phyloP scores from a whole-genome alignment of 179 eudicot species.

The Beta lomatogona region DNA sequence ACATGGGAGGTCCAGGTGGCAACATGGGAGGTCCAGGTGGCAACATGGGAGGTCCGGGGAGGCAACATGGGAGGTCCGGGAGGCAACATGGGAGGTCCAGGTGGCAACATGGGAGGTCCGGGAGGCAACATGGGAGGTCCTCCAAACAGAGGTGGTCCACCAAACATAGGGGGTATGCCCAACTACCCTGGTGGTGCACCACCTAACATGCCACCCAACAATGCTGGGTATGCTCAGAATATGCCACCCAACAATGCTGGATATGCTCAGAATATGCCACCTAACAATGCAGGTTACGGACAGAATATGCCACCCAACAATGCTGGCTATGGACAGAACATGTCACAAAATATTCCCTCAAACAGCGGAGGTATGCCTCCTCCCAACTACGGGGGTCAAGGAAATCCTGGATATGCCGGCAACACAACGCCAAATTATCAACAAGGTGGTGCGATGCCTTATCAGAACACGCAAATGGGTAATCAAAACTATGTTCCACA shows the following conservation, averaged over 20 bases:
- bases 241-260: slow-evolving; percentile 28
- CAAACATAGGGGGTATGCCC: slow-evolving; percentile 23
- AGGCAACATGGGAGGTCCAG: slow-evolving; percentile 23
- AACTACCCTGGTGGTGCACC: slow-evolving; percentile 10
- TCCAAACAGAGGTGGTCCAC: slow-evolving; percentile 27
- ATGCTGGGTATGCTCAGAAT: slow-evolving; percentile 25
- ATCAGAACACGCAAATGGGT: slow-evolving; percentile 39
- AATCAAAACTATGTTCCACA: slow-evolving; percentile 43
- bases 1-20: slow-evolving; percentile 1
- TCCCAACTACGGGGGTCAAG: slow-evolving; percentile 35
- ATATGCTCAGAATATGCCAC: slow-evolving; percentile 30
- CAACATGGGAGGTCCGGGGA: slow-evolving; percentile 20
- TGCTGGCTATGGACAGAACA: background rate
- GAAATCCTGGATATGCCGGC: slow-evolving; percentile 27
- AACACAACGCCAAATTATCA: slow-evolving; percentile 38
- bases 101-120: background rate
- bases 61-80: background rate
- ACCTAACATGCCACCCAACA: slow-evolving; percentile 25
- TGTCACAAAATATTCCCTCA: slow-evolving; percentile 16
- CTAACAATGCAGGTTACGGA: slow-evolving; percentile 27
- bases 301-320: slow-evolving; percentile 33
- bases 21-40: slow-evolving; percentile 27
- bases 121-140: slow-evolving; percentile 28
- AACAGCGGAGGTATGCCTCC: slow-evolving; percentile 22
- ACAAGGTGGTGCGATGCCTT: slow-evolving; percentile 40